Base-by-base conservation (phyloP, 768 basidiomycete species). In the Lyophyllum shimeji region DNA sequence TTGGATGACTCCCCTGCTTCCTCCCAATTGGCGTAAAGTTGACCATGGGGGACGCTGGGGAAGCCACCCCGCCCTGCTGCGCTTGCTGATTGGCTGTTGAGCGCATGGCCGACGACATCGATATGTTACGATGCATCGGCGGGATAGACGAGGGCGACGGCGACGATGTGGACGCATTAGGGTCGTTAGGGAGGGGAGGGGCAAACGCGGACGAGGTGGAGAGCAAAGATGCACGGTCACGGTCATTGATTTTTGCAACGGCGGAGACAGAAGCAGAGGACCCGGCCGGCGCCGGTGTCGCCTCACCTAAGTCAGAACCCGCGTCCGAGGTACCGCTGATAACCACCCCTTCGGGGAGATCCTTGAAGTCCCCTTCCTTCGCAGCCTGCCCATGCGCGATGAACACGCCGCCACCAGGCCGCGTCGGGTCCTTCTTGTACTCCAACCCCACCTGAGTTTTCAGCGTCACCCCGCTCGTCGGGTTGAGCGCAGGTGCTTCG, bases 351-450 rank as follows among this genome's bases (percentile, higher is more conserved):
- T 74, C 76, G 5, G 83, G 80, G 33, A 89, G 46, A 60, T 85
- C 82, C 53, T 77, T 74, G 56, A 83, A 78, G 61, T 79, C 73
- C 37, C 71, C 76, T 40, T 73, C 70, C 46, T 65, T 63, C n/a
- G 70, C 72, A 45, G 72, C 72, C 49, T 81, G 79, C 12, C 78
- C 75, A 42, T 74, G 75, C 2, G 88, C 92, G 46, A 95, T 68
- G 61, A 90, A 97, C 7, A 95, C 85, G 11, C 94, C 94, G 8
- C 87, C 87, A n/a, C 93, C 93, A 11, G 92, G 91, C 46, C 88
- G 80, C 46, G 85, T 84, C 7, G 83, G 80, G 68, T 96, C 94
- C 60, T 87, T 87, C 65, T 83, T 81, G 74, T 90, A 96, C 58
- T 85, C 79, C 51, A 95, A 71, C 43, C 78, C 71, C 3, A 80